Conservation (phyloP, 441 rosid species). For the Francoa sonchifolia region DNA sequence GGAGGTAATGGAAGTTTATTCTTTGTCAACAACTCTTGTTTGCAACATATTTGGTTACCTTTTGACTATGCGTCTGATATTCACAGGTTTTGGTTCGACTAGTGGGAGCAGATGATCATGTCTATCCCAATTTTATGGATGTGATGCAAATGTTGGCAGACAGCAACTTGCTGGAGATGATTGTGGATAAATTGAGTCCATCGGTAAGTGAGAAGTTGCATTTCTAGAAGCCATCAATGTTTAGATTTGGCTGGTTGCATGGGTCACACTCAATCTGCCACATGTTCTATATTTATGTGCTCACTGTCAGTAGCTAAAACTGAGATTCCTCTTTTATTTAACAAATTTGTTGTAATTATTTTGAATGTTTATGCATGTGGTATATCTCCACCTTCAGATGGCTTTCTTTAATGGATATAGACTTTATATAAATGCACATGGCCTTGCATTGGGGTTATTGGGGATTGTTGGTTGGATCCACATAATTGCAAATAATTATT, state of each 20-base stretch:
- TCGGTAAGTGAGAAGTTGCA: constrained; percentile 40
- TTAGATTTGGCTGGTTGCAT: too few species aligned
- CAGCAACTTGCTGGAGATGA: constrained; percentile 83
- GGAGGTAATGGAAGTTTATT: constrained; percentile 47
- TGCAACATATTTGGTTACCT: constrained; percentile 9
- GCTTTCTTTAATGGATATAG: too few species aligned
- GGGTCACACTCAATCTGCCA: neutral
- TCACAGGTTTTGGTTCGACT: constrained; percentile 82
- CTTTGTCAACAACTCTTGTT: constrained; percentile 1
- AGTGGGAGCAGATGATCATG: constrained; percentile 92
- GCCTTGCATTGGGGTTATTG: too few species aligned
- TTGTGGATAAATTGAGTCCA: constrained; percentile 79
- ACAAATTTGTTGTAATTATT: too few species aligned
- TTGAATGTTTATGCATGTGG: too few species aligned
- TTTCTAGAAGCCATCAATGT: neutral
- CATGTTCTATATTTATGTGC: neutral
- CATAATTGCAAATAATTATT: too few species aligned
- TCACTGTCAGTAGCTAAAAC: neutral
- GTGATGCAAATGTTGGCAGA: constrained; percentile 98
- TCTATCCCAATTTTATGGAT: constrained; percentile 84
- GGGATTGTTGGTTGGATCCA: too few species aligned
- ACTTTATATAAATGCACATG: too few species aligned
- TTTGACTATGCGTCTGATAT: constrained; percentile 5
- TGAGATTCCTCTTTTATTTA: neutral
- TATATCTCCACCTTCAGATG: too few species aligned